These are phyloP conservation scores for Rhododendron ovatum DNA, from an alignment of 148 eudicot species.

Conservation along the genomic window DNA sequence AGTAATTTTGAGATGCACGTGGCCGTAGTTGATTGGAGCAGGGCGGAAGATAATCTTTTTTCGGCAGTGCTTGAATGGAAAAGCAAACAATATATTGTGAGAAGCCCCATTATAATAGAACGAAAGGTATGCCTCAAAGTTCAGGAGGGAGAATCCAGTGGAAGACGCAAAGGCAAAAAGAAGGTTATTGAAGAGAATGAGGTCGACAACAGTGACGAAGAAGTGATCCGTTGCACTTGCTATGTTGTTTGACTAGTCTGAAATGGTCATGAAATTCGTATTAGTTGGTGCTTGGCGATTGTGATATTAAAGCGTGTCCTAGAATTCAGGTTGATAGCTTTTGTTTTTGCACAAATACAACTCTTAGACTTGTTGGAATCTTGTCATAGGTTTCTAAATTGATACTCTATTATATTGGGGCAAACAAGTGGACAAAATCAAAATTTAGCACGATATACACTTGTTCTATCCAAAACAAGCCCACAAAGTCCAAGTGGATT, in stretches of 20 bases:
- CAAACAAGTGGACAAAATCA: too few relatives aligned
- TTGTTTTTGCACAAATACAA: too few relatives aligned
- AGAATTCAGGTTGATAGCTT: too few relatives aligned
- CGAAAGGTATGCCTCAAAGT: background rate
- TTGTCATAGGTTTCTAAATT: too few relatives aligned
- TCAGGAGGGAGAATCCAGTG: background rate
- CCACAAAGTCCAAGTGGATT: background rate
- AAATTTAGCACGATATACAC: background rate
- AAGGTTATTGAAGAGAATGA: too few relatives aligned
- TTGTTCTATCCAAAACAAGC: background rate
- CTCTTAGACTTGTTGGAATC: too few relatives aligned
- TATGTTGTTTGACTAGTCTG: too few relatives aligned
- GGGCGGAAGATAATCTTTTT: background rate
- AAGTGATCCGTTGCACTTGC: too few relatives aligned
- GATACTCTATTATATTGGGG: too few relatives aligned
- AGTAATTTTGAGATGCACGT: background rate
- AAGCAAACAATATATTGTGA: too few relatives aligned
- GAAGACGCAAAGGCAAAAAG: background rate
- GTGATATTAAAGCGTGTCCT: background rate
- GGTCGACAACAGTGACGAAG: too few relatives aligned
- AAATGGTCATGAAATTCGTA: background rate
- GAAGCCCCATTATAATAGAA: background rate
- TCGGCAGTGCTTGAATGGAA: background rate
- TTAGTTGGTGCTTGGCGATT: background rate
- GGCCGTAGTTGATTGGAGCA: background rate